These are phyloP conservation scores for Sarocladiaceae sp. DNA, from an alignment of 2,329 filamentous ascomycete species.

Conservation along the genomic window DNA sequence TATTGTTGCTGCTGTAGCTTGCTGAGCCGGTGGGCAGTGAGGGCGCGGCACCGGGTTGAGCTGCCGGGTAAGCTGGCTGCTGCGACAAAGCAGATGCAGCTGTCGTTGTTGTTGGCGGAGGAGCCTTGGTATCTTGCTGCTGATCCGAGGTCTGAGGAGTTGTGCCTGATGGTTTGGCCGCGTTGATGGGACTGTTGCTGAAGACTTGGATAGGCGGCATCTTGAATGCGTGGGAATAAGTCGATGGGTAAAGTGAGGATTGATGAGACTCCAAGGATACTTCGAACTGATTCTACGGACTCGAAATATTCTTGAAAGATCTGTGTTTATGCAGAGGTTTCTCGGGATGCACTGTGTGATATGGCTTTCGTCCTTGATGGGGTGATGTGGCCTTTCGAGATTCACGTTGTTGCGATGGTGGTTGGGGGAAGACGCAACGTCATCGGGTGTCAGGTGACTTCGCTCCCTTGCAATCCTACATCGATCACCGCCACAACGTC, in stretches of 20 bases:
- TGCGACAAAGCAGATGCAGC: conserved; percentile 10
- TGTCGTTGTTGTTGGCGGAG: conserved; percentile 25
- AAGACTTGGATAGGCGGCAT: conserved; percentile 59
- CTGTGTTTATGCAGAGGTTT: too few relatives aligned
- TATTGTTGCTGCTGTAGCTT: conserved; percentile 15
- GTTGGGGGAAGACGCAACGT: background rate
- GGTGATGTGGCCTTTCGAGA: background rate
- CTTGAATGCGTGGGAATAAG: conserved; percentile 13
- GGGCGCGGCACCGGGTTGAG: conserved; percentile 41
- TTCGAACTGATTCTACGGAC: too few relatives aligned
- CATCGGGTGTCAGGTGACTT: conserved; percentile 8
- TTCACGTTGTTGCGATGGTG: too few relatives aligned
- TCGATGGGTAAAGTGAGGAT: background rate
- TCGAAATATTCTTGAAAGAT: too few relatives aligned
- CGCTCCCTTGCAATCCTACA: background rate
- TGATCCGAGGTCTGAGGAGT: conserved; percentile 36
- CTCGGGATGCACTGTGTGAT: too few relatives aligned
- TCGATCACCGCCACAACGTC: background rate
- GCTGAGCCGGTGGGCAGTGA: conserved; percentile 20
- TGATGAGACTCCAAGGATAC: background rate
- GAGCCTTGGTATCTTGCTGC: conserved; percentile 16
- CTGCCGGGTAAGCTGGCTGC: conserved; percentile 28
- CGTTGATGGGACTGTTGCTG: conserved; percentile 51
- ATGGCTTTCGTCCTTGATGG: too few relatives aligned
- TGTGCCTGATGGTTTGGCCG: conserved; percentile 43